Percentiles rank a stretch among this genome's conserved stretches.
These are phyloP conservation scores for Cutaneotrichosporon sp. DNA, from an alignment of 1,284 basidiomycete species.

Conservation along the genomic window DNA sequence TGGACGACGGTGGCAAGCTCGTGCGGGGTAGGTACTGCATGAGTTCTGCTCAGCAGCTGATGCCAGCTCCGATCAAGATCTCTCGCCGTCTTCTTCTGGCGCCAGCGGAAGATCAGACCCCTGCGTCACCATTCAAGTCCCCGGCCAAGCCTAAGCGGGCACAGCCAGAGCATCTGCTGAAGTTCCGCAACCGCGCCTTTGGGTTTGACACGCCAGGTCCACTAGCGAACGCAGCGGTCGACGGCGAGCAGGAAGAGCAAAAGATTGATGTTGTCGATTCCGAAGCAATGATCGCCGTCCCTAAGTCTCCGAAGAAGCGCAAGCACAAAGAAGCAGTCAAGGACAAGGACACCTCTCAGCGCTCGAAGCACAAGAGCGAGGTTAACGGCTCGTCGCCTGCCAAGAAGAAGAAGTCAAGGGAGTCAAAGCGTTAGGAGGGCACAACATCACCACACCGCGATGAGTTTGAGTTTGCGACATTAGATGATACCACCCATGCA, in stretches of 20 bases:
- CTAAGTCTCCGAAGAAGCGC: constrained; percentile 4
- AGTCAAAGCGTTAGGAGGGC: neutral
- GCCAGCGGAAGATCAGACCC: constrained; percentile 13
- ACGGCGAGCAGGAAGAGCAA: neutral
- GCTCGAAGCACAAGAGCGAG: constrained; percentile 24
- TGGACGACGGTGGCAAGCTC: constrained; percentile 25
- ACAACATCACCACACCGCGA: neutral
- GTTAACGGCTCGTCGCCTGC: constrained; percentile 15
- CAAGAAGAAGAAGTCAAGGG: constrained; percentile 37
- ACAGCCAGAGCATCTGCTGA: constrained; percentile 38
- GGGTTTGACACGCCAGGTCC: constrained; percentile 41
- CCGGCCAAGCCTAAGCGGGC: constrained; percentile 23
- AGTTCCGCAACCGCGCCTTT: constrained; percentile 39
- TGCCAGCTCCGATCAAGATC: constrained; percentile 37
- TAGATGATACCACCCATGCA: constrained; percentile 2
- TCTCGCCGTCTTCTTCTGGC: constrained; percentile 37
- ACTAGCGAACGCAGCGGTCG: neutral
- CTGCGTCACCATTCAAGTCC: neutral
- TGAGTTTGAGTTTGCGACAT: neutral
- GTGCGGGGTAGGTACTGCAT: constrained; percentile 39
- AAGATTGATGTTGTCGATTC: neutral
- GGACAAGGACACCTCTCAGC: constrained; percentile 18
- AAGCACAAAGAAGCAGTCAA: constrained; percentile 9
- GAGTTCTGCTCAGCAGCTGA: too few species aligned
- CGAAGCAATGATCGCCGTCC: neutral